Evolutionary conservation across 1,284 basidiomycete species (phyloP).

Genomic region (Stereum hirsutum): DNA sequence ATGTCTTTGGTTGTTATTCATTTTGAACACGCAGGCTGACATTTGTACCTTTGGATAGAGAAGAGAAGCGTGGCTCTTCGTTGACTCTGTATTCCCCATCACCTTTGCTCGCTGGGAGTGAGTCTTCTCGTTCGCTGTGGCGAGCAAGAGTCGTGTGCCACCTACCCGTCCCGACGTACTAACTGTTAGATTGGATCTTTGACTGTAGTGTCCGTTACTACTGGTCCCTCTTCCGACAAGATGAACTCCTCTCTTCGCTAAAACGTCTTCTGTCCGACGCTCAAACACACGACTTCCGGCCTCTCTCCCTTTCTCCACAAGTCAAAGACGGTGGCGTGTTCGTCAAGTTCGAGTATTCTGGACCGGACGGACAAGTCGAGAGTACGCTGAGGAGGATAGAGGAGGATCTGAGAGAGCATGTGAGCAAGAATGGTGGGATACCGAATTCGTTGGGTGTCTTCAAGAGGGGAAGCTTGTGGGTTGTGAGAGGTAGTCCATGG

Average conservation of each 20-base stretch:
- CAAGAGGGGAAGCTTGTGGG: conserved; percentile 54
- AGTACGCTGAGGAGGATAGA: conserved; percentile 40
- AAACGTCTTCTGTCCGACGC: conserved; percentile 36
- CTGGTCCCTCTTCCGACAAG: conserved; percentile 46
- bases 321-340: conserved; percentile 84
- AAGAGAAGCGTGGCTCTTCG: conserved; percentile 36
- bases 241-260: conserved; percentile 40
- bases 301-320: conserved; percentile 52
- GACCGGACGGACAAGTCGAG: conserved; percentile 17
- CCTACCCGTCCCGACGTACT: background rate
- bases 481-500: conserved; percentile 81
- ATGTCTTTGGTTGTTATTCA: background rate
- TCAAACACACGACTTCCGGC: conserved; percentile 42
- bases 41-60: conserved; percentile 8
- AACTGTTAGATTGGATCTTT: too few species aligned
- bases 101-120: conserved; percentile 43
- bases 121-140: conserved; percentile 12
- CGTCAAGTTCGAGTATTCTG: conserved; percentile 66
- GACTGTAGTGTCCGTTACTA: conserved; percentile 51
- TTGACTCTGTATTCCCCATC: conserved; percentile 52
- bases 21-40: background rate
- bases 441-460: conserved; percentile 60
- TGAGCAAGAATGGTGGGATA: conserved; percentile 40
- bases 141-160: background rate
- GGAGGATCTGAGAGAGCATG: conserved; percentile 30